Conservation (phyloP, 768 basidiomycete species). For the Boletus reticuloceps region DNA sequence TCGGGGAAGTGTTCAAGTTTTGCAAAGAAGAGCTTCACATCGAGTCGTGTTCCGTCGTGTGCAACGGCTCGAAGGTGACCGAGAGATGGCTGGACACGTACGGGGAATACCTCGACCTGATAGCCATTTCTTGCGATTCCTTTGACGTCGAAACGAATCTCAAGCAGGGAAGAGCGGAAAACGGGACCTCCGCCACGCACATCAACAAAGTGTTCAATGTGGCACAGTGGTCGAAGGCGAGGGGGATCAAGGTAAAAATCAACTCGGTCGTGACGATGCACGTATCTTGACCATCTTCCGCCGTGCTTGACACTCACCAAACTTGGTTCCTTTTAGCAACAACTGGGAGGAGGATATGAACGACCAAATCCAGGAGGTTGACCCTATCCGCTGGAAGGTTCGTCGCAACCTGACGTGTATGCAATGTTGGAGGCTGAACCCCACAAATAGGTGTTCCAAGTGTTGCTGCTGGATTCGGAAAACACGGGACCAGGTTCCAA, state of each 20-base stretch:
- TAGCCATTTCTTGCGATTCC: constrained; percentile 42
- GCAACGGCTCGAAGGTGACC: constrained; percentile 40
- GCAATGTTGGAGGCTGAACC: neutral
- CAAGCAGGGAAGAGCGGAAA: constrained; percentile 33
- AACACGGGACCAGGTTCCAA: constrained; percentile 24
- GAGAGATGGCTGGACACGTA: constrained; percentile 40
- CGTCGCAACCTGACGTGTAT: neutral
- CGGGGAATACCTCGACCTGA: constrained; percentile 38
- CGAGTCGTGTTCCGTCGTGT: constrained; percentile 35
- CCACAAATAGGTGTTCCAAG: constrained; percentile 29
- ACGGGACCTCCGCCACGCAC: constrained; percentile 31
- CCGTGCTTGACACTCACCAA: neutral
- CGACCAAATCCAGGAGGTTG: constrained; percentile 26
- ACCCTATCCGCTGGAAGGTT: constrained; percentile 37
- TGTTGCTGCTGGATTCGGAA: constrained; percentile 29
- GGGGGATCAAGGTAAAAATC: constrained; percentile 38
- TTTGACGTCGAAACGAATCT: constrained; percentile 37
- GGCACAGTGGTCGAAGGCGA: constrained; percentile 32
- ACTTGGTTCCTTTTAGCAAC: constrained; percentile 15
- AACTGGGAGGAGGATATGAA: constrained; percentile 38
- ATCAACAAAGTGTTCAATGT: constrained; percentile 35
- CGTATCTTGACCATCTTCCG: neutral
- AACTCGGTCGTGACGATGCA: constrained; percentile 32
- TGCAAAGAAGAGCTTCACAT: constrained; percentile 37
- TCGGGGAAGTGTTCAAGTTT: constrained; percentile 38